Evolutionary conservation across 768 basidiomycete species (phyloP).

Genomic region (Tylopilus sp.): DNA sequence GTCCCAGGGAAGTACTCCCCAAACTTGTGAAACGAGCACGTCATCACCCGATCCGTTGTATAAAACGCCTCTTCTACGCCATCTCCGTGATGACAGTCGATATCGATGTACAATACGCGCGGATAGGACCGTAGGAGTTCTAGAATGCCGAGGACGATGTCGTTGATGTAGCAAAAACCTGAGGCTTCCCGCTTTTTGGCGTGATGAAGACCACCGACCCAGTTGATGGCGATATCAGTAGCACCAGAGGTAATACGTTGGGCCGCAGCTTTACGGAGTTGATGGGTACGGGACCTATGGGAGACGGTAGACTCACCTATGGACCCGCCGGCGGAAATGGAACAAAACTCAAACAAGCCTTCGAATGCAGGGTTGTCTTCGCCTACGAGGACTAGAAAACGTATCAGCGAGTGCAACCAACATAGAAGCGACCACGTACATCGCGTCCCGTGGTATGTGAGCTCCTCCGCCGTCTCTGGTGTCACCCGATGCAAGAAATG

Average conservation of each 20-base stretch:
- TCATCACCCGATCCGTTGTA: constrained; percentile 96
- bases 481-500: constrained; percentile 86
- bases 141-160: constrained; percentile 92
- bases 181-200: constrained; percentile 99
- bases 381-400: constrained; percentile 52
- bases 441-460: constrained; percentile 80
- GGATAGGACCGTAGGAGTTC: constrained; percentile 84
- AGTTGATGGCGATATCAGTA: constrained; percentile 86
- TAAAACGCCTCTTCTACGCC: constrained; percentile 99
- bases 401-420: constrained; percentile 2
- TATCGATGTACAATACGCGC: constrained; percentile 95
- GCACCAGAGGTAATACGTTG: constrained; percentile 75
- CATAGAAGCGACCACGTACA: constrained; percentile 49
- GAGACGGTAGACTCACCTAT: constrained; percentile 55
- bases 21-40: constrained; percentile 95
- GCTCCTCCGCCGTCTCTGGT: constrained; percentile 84
- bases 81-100: constrained; percentile 98
- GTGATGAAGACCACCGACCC: constrained; percentile 98
- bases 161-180: constrained; percentile 99
- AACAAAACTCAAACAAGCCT: constrained; percentile 94
- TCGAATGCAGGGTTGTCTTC: constrained; percentile 98
- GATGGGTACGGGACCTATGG: too few species aligned
- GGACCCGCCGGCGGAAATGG: constrained; percentile 94
- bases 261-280: constrained; percentile 52
- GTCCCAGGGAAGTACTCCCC: constrained; percentile 81